Evolutionary conservation across 1,139 yeast genomes (phyloP).

Genomic region (Lodderomyces beijingensis): DNA sequence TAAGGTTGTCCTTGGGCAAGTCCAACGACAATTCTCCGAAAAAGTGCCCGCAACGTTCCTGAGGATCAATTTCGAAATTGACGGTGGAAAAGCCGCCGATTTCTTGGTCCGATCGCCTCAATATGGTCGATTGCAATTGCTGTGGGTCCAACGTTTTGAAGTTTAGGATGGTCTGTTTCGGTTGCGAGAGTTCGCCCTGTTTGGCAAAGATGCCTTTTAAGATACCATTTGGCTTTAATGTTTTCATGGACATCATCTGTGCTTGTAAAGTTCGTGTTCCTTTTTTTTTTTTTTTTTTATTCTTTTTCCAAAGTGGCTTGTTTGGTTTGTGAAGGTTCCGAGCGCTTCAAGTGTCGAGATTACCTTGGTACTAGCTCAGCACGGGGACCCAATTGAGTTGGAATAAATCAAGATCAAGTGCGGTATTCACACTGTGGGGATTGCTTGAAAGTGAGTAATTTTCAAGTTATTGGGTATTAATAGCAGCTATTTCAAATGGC

Average conservation of each 20-base stretch:
- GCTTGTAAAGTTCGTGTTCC: too few species aligned
- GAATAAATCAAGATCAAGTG: neutral
- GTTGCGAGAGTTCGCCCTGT: constrained; percentile 25
- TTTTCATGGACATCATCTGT: constrained; percentile 46
- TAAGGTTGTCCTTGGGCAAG: constrained; percentile 67
- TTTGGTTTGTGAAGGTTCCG: too few species aligned
- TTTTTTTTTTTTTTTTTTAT: too few species aligned
- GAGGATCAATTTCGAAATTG: constrained; percentile 40
- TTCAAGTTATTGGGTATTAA: too few species aligned
- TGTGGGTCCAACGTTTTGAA: constrained; percentile 44
- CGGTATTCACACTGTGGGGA: too few species aligned
- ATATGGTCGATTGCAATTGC: constrained; percentile 38
- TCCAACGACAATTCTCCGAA: constrained; percentile 71
- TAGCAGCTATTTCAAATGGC: too few species aligned
- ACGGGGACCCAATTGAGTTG: constrained; percentile 1
- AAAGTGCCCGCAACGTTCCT: constrained; percentile 50
- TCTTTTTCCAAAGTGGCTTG: too few species aligned
- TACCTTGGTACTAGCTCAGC: neutral
- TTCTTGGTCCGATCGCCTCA: constrained; percentile 67
- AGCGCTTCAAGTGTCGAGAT: too few species aligned
- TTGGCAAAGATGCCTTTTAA: constrained; percentile 35
- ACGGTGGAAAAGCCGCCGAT: constrained; percentile 77
- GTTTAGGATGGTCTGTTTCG: constrained; percentile 47
- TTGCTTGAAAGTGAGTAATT: too few species aligned
- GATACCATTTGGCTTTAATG: constrained; percentile 38